A percentile compares a stretch with the other conserved stretches of the same genome.
Evolutionary conservation across 2,329 filamentous ascomycete genomes (phyloP).

Genomic region (Colletotrichum eleusines): DNA sequence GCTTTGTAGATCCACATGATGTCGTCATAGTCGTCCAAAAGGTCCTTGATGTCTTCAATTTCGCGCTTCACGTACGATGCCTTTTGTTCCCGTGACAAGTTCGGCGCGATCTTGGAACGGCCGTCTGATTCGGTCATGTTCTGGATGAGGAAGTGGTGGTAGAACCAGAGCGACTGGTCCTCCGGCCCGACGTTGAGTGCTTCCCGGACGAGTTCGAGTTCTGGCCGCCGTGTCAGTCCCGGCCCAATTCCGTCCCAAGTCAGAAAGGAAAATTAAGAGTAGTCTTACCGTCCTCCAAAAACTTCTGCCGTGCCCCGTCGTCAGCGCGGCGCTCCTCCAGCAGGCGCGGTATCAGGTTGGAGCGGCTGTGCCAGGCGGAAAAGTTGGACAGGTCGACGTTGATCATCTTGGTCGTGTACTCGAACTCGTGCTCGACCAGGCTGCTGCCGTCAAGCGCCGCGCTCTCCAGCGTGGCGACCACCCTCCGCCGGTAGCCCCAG

Average conservation of each 20-base stretch:
- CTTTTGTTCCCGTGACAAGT: constrained; percentile 72
- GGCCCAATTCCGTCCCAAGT: background rate
- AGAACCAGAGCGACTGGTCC: constrained; percentile 97
- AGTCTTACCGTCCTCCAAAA: constrained; percentile 76
- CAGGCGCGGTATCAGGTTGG: constrained; percentile 82
- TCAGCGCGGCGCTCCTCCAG: constrained; percentile 78
- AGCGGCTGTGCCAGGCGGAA: constrained; percentile 94
- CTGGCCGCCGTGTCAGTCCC: constrained; percentile 53
- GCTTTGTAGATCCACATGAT: constrained; percentile 91
- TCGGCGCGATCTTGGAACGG: constrained; percentile 71
- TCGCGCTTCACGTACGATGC: constrained; percentile 76
- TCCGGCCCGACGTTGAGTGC: constrained; percentile 91
- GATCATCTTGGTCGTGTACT: constrained; percentile 93
- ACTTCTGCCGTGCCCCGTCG: constrained; percentile 70
- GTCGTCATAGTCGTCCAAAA: constrained; percentile 69
- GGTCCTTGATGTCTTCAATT: constrained; percentile 77
- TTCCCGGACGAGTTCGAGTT: constrained; percentile 80
- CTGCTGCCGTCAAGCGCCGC: constrained; percentile 63
- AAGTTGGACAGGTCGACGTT: constrained; percentile 90
- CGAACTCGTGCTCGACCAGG: constrained; percentile 84
- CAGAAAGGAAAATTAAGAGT: too few species aligned
- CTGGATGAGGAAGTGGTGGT: constrained; percentile 88
- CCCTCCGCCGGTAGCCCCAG: constrained; percentile 88
- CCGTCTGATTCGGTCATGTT: constrained; percentile 68
- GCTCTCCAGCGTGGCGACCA: constrained; percentile 82